Conservation (phyloP, 1,139 yeast species). For the Pneumocystis jirovecii region DNA sequence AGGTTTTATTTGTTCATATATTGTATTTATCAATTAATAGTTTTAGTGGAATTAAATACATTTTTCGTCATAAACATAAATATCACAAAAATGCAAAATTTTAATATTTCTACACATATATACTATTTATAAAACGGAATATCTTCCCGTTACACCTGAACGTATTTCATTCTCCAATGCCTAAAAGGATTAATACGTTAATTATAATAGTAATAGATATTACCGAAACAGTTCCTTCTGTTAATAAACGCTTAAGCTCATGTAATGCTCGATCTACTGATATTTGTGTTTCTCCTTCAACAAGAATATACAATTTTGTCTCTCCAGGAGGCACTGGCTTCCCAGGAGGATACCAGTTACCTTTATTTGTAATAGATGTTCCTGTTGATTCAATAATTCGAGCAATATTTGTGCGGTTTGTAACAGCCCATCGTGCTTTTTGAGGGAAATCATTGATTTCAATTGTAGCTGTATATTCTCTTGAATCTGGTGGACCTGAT, state of each 20-base stretch:
- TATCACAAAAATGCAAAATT: not conserved
- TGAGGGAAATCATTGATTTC: conserved; percentile 74
- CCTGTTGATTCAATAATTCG: conserved; percentile 58
- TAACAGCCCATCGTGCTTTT: conserved; percentile 67
- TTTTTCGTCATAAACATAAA: not conserved
- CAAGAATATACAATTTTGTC: conserved; percentile 60
- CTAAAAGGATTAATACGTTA: not conserved
- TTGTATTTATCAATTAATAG: not conserved
- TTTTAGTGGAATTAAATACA: not conserved
- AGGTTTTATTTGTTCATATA: not conserved
- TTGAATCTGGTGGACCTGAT: conserved; percentile 50
- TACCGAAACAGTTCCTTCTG: conserved; percentile 33
- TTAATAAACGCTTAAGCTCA: conserved; percentile 43
- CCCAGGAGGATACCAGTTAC: conserved; percentile 54
- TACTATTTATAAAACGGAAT: conserved; percentile 16
- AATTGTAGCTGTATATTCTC: conserved; percentile 54
- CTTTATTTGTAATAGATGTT: conserved; percentile 71
- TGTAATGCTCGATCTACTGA: conserved; percentile 54
- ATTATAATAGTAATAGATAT: conserved; percentile 29
- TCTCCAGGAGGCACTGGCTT: conserved; percentile 36
- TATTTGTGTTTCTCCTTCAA: conserved; percentile 59
- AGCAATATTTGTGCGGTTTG: conserved; percentile 50
- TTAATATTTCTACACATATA: conserved; percentile 2
- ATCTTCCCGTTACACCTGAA: conserved; percentile 15
- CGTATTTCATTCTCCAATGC: not conserved